phyloP scores from a whole-genome alignment of 73 alveolate species.

The Blepharisma japonicum region DNA sequence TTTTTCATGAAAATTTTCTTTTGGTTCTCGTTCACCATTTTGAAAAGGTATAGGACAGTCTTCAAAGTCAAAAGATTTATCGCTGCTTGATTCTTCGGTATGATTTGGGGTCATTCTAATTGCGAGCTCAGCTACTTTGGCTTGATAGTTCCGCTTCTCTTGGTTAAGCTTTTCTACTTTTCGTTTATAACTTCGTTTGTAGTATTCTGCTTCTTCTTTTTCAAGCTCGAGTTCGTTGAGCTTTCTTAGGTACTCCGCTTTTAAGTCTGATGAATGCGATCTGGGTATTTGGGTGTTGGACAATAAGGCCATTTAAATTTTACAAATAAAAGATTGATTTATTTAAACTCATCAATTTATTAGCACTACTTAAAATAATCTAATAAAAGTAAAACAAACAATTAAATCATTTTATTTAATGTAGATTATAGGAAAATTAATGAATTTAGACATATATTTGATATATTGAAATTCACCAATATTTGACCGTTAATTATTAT shows the following conservation, averaged over 20 bases:
- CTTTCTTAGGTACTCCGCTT: neutral
- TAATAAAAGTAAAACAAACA: no score
- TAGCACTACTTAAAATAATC: no score
- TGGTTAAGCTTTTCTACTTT: slow-evolving; percentile 24
- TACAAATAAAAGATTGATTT: no score
- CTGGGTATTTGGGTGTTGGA: neutral
- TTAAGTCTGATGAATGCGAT: neutral
- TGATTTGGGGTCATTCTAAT: neutral
- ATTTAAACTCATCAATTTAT: no score
- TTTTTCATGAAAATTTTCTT: neutral
- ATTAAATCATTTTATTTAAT: no score
- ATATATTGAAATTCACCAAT: no score
- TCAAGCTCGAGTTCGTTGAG: slow-evolving; percentile 15
- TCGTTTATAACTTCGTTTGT: neutral
- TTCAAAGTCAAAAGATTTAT: neutral
- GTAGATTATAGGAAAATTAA: no score
- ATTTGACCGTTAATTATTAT: no score
- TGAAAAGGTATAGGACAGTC: no score
- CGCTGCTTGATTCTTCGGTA: slow-evolving; percentile 7
- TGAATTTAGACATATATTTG: no score
- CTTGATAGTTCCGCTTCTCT: slow-evolving; percentile 1
- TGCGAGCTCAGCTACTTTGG: neutral
- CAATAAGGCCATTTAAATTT: no score
- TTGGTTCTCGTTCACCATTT: no score
- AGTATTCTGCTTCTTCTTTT: slow-evolving; percentile 20